Percentiles rank a stretch among this genome's conserved stretches.
Conservation (phyloP, 495 filamentous ascomycete genomes). For the Geopyxis carbonaria region DNA sequence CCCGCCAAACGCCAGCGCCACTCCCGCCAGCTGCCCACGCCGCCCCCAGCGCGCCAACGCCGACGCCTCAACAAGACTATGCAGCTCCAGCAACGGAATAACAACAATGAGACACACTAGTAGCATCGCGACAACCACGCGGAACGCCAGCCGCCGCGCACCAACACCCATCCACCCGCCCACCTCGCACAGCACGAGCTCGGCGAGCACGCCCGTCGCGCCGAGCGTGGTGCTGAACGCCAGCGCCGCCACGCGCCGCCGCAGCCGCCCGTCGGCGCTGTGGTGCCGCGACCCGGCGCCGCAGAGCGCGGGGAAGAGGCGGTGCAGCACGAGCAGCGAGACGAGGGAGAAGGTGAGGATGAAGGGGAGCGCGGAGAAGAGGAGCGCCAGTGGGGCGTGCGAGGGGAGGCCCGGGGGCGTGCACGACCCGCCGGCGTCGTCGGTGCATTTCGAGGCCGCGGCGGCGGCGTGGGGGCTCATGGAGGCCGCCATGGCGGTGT, state of each 20-base stretch:
- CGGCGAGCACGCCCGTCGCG: conserved; percentile 52
- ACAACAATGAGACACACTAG: conserved; percentile 48
- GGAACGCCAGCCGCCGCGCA: conserved; percentile 44
- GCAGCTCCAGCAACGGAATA: conserved; percentile 55
- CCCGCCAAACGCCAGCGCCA: conserved; percentile 36
- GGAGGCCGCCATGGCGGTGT: too few relatives aligned
- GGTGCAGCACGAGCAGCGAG: conserved; percentile 38
- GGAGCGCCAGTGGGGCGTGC: conserved; percentile 18
- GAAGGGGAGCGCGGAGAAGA: conserved; percentile 39
- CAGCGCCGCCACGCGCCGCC: conserved; percentile 37
- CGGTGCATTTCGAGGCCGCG: too few relatives aligned
- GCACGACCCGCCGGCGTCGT: too few relatives aligned
- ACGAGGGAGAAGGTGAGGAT: conserved; percentile 43
- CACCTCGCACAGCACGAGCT: conserved; percentile 64
- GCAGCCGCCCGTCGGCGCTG: conserved; percentile 29
- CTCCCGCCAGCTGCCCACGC: conserved; percentile 37
- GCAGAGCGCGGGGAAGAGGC: conserved; percentile 48
- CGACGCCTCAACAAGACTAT: conserved; percentile 42
- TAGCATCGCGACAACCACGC: conserved; percentile 45
- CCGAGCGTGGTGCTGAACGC: conserved; percentile 58
- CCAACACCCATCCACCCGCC: conserved; percentile 46
- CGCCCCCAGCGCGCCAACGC: conserved; percentile 39
- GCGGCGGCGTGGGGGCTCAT: too few relatives aligned
- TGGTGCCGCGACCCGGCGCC: conserved; percentile 36
- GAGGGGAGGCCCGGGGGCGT: too few relatives aligned